phyloP scores from a whole-genome alignment of 1,284 basidiomycete genomes.

The Papiliotrema laurentii region DNA sequence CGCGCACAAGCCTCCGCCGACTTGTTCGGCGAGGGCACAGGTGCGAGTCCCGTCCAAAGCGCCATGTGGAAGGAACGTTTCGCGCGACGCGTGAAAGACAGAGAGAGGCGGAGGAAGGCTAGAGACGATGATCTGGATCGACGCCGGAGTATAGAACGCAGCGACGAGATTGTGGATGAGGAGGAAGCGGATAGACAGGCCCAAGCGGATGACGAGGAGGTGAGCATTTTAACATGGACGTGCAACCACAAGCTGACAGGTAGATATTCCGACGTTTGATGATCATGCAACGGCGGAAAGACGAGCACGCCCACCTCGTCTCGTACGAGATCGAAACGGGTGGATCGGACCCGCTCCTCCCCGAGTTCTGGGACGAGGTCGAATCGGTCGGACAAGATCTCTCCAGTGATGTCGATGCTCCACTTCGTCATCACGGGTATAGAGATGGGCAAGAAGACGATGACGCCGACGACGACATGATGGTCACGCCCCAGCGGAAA shows the following conservation, averaged over 20 bases:
- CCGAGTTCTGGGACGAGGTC: slow-evolving; percentile 39
- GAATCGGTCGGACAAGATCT: slow-evolving; percentile 18
- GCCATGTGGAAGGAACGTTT: slow-evolving; percentile 39
- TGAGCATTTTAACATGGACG: slow-evolving; percentile 9
- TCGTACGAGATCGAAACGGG: slow-evolving; percentile 34
- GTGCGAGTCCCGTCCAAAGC: slow-evolving; percentile 33
- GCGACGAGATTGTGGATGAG: slow-evolving; percentile 18
- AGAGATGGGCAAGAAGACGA: neutral
- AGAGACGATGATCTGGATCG: slow-evolving; percentile 24
- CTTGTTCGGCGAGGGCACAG: slow-evolving; percentile 20
- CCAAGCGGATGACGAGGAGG: slow-evolving; percentile 43
- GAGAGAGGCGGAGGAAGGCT: slow-evolving; percentile 23
- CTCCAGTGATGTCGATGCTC: neutral
- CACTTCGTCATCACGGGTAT: neutral
- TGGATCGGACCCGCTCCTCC: slow-evolving; percentile 30
- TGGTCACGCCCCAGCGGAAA: neutral
- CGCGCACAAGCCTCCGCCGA: slow-evolving; percentile 11
- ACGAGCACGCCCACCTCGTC: slow-evolving; percentile 24
- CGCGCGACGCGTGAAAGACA: slow-evolving; percentile 27
- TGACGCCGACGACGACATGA: neutral
- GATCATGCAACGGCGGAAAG: slow-evolving; percentile 32
- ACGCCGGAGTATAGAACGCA: slow-evolving; percentile 17
- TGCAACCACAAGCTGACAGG: neutral
- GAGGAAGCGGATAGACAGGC: slow-evolving; percentile 35
- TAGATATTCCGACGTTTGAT: slow-evolving; percentile 44